Conservation (phyloP, 306 rosid species). For the Acacia melanoxylon region DNA sequence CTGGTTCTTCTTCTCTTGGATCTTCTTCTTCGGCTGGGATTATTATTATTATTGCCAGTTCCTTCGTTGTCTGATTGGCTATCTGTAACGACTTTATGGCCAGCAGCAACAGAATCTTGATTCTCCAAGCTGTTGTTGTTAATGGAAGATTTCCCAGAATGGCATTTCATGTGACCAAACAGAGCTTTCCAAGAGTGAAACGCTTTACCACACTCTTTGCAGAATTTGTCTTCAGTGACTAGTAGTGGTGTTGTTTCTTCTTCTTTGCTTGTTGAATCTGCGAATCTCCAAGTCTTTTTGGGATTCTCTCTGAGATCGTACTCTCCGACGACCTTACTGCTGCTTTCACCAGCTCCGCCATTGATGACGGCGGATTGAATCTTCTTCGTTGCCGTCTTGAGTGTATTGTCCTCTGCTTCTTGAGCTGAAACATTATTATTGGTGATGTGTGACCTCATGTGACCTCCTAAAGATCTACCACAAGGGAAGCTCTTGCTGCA, state of each 20-base stretch:
- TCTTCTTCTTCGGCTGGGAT: constrained; percentile 55
- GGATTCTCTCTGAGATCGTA: constrained; percentile 86
- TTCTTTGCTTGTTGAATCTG: constrained; percentile 35
- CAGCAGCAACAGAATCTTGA: constrained; percentile 70
- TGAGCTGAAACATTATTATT: constrained; percentile 28
- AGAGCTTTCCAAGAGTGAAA: constrained; percentile 86
- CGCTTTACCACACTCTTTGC: constrained; percentile 82
- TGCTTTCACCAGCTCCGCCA: constrained; percentile 30
- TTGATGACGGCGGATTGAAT: constrained; percentile 34
- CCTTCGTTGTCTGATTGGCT: constrained; percentile 75
- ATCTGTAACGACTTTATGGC: constrained; percentile 50
- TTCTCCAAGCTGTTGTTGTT: constrained; percentile 43
- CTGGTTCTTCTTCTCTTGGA: constrained; percentile 73
- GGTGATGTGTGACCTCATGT: constrained; percentile 87
- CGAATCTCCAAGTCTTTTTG: constrained; percentile 66
- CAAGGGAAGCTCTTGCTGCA: constrained; percentile 80
- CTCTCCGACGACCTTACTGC: constrained; percentile 4
- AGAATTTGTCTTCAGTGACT: constrained; percentile 44
- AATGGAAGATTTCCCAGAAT: constrained; percentile 61
- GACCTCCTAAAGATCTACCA: constrained; percentile 95
- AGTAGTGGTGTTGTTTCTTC: constrained; percentile 42
- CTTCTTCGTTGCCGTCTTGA: constrained; percentile 20
- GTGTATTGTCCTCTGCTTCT: constrained; percentile 39
- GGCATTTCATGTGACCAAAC: constrained; percentile 90
- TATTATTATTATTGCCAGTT: constrained; percentile 20